A percentile compares a stretch with the other conserved stretches of the same genome.
These are phyloP conservation scores for Neurospora sp. DNA, from an alignment of 495 filamentous ascomycete species.

Conservation along the genomic window DNA sequence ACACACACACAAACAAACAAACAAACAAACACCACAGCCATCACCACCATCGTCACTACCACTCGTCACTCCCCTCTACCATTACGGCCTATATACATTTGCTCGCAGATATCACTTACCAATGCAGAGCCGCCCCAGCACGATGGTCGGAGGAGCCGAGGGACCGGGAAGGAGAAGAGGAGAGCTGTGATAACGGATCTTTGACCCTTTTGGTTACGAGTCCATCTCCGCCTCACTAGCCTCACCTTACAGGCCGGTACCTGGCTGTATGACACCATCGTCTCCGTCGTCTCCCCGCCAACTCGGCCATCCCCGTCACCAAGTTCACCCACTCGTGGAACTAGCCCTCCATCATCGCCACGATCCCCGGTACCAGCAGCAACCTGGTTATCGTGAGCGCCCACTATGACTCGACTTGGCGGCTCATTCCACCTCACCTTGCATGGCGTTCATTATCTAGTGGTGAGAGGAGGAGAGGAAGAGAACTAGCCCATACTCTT, in stretches of 20 bases:
- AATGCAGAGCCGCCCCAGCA: not conserved
- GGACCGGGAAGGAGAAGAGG: not conserved
- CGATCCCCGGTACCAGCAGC: slow-evolving; percentile 31
- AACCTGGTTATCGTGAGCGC: slow-evolving; percentile 37
- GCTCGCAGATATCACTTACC: not conserved
- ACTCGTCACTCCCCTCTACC: not conserved
- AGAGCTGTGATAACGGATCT: not conserved
- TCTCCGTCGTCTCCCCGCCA: slow-evolving; percentile 22
- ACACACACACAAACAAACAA: too few species aligned
- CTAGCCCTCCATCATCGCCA: slow-evolving; percentile 35
- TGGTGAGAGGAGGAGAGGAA: not conserved
- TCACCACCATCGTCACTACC: not conserved
- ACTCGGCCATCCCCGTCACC: slow-evolving; percentile 32
- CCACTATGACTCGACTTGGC: slow-evolving; percentile 35
- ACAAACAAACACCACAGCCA: not conserved
- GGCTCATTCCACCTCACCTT: not conserved
- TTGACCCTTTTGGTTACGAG: not conserved
- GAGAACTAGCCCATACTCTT: not conserved
- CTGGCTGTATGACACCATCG: slow-evolving; percentile 35
- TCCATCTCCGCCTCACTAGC: not conserved
- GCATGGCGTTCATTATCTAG: not conserved
- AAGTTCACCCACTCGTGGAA: slow-evolving; percentile 33
- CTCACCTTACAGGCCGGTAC: slow-evolving; percentile 14
- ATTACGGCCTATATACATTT: not conserved
- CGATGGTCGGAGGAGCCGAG: not conserved